Evolutionary conservation across 2,329 filamentous ascomycete genomes (phyloP), one percentile per base, ranked within the genome.

Genomic region (Xylaria sp.): DNA sequence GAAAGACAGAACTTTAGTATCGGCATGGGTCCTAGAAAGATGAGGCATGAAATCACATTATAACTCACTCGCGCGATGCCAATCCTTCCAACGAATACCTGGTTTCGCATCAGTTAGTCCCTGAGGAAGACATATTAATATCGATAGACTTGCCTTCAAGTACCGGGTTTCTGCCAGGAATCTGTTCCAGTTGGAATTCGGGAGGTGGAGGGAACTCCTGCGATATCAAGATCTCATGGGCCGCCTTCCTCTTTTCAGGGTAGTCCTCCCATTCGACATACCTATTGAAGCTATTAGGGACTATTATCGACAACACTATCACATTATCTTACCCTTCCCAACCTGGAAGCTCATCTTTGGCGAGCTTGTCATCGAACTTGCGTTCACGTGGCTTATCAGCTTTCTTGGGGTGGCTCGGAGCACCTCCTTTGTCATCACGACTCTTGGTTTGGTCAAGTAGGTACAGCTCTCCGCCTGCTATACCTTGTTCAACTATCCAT

Each of bases 221-320:
- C 59, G 80, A 80, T 28, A 80, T 79, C 15, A 90, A 75, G 57
- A 90, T 85, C 64, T 87, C 82, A 56, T 85, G 83, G 0, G 88
- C 90, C 54, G 84, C 80, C 31, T 82, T 83, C 74, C 90, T 90
- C 78, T 91, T 92, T 57, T 91, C 88, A 0, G 90, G 90, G 63
- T 91, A 90, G 13, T 87, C 84, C 75, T 92, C 90, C 90, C 89
- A 92, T 74, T 92, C 90, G 6, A 93, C 83, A 68, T 91, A 92
- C 7, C 87, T 75, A 42, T 6, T 0, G 81, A 63, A 48, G 46
- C 17, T 78, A 56, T 59, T 59, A 64, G 44, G 1, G 1, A 2
- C 31, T 11, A 3, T 23, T 5, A 11, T 28, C 13, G 6, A 51
- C 3, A 65, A 6, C 5, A n/a, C 1, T n/a, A 0, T 28, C 17